Evolutionary conservation across 2,329 filamentous ascomycete genomes (phyloP).

Genomic region (Trichoderma koningiopsis): DNA sequence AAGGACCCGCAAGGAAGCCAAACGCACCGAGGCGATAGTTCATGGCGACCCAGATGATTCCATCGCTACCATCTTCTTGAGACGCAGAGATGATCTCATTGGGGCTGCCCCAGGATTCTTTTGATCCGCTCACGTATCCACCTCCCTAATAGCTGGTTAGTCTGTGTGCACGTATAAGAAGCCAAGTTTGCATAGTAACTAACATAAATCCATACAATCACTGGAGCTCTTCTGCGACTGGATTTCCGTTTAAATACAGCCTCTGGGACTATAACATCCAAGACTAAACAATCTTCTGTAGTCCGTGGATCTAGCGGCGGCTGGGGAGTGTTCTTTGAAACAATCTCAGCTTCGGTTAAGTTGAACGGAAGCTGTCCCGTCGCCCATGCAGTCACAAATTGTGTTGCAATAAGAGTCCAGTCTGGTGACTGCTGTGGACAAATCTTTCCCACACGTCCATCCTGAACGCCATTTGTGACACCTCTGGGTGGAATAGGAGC

Average conservation of each 20-base stretch:
- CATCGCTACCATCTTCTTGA: neutral
- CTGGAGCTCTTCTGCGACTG: neutral
- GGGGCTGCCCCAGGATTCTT: neutral
- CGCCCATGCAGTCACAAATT: neutral
- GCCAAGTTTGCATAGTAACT: neutral
- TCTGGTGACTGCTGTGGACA: neutral
- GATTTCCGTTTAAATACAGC: neutral
- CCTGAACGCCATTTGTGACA: neutral
- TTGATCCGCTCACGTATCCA: neutral
- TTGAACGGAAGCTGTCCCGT: neutral
- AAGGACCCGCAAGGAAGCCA: slow-evolving; percentile 60
- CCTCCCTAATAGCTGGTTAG: neutral
- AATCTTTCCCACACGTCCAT: neutral
- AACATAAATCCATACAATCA: neutral
- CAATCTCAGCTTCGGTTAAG: neutral
- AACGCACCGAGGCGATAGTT: slow-evolving; percentile 61
- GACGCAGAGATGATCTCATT: neutral
- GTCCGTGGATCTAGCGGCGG: neutral
- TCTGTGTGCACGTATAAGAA: no score
- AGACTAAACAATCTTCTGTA: neutral
- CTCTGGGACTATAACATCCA: neutral
- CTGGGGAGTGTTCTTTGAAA: neutral
- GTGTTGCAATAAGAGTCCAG: neutral
- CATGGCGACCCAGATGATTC: neutral
- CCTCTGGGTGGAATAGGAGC: neutral